Conservation (phyloP, 176 grass and related monocot genomes). For the Eragrostis nindensis region DNA sequence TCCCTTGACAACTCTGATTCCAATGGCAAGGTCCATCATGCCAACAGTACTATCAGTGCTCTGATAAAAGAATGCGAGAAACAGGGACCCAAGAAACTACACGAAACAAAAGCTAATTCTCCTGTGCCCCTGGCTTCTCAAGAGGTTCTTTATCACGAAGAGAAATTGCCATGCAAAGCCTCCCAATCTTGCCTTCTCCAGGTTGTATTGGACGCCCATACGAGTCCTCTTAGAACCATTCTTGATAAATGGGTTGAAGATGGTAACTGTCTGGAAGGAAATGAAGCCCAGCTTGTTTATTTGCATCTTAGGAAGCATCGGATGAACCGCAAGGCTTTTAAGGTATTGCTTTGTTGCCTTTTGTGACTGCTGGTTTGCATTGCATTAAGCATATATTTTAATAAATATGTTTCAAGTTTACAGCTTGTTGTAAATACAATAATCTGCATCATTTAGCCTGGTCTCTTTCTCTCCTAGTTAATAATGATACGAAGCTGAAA, state of each 20-base stretch:
- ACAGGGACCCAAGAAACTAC: background rate
- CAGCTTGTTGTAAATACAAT: background rate
- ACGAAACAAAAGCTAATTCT: background rate
- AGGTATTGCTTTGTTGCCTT: slow-evolving; percentile 43
- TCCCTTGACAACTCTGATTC: background rate
- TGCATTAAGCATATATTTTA: slow-evolving; percentile 6
- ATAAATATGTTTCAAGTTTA: slow-evolving; percentile 4
- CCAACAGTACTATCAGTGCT: background rate
- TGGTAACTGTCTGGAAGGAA: slow-evolving; percentile 44
- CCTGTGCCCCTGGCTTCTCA: background rate
- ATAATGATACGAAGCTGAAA: slow-evolving; percentile 1
- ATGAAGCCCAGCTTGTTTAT: slow-evolving; percentile 4
- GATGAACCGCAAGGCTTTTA: slow-evolving; percentile 41
- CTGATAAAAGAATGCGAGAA: background rate
- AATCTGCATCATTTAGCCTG: slow-evolving; percentile 24
- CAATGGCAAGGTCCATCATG: background rate
- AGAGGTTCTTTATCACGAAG: background rate
- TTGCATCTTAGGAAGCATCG: slow-evolving; percentile 46
- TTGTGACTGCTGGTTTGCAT: background rate
- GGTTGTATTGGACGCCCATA: slow-evolving; percentile 36
- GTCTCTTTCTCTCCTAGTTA: background rate
- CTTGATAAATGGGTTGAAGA: slow-evolving; percentile 45
- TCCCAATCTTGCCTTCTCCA: slow-evolving; percentile 35
- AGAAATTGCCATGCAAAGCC: slow-evolving; percentile 7
- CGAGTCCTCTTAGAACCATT: background rate